These are phyloP conservation scores for Fusarium robinianum DNA, from an alignment of 2,329 filamentous ascomycete species.

Conservation along the genomic window DNA sequence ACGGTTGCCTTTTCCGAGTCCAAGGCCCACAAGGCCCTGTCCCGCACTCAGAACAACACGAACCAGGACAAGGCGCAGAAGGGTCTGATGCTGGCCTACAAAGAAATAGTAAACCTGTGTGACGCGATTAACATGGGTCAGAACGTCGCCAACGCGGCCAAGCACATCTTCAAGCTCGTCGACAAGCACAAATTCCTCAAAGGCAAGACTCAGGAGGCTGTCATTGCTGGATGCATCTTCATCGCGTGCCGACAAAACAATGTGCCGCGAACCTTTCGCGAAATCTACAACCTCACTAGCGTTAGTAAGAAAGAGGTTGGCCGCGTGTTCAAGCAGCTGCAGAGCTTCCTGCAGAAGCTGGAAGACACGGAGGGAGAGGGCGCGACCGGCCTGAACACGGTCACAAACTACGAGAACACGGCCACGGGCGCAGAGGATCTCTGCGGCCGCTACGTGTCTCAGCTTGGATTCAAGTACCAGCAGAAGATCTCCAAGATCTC, in stretches of 20 bases:
- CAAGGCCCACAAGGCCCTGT: conserved; percentile 72
- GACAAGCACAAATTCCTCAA: conserved; percentile 94
- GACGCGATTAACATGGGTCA: conserved; percentile 82
- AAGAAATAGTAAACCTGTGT: conserved; percentile 85
- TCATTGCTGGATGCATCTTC: conserved; percentile 97
- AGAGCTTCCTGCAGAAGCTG: conserved; percentile 80
- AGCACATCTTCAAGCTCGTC: conserved; percentile 93
- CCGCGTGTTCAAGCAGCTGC: conserved; percentile 89
- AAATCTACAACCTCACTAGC: conserved; percentile 90
- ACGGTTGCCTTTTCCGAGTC: conserved; percentile 83
- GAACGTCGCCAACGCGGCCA: conserved; percentile 84
- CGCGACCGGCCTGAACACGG: conserved; percentile 55
- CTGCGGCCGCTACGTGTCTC: conserved; percentile 86
- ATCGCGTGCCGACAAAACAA: conserved; percentile 91
- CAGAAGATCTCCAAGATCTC: conserved; percentile 80
- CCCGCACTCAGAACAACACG: conserved; percentile 85
- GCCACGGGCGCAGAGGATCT: conserved; percentile 83
- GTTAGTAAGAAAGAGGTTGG: conserved; percentile 98
- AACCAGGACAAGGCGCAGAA: conserved; percentile 84
- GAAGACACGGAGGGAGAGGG: conserved; percentile 61
- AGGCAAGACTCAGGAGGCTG: conserved; percentile 89
- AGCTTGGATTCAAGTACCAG: conserved; percentile 72
- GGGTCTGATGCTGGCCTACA: conserved; percentile 79
- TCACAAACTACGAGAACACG: conserved; percentile 73
- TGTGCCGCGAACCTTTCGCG: conserved; percentile 87